A percentile compares a stretch with the other conserved stretches of the same genome.
Conservation (phyloP, 805 yeast species). For the Torulaspora microellipsoides region DNA sequence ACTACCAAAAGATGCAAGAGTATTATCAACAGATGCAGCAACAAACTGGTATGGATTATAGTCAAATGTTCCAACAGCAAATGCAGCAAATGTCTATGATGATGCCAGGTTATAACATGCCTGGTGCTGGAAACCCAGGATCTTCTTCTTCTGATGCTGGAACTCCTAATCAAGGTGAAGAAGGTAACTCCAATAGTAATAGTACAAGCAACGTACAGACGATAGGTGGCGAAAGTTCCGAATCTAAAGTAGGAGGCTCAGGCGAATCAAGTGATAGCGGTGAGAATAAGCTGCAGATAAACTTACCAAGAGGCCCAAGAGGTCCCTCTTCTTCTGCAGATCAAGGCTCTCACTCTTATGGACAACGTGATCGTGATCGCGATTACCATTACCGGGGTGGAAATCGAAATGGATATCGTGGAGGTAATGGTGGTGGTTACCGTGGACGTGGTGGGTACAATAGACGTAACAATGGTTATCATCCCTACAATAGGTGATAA, state of each 20-base stretch:
- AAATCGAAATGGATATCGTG: slow-evolving; percentile 15
- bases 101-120: slow-evolving; percentile 30
- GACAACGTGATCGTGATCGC: slow-evolving; percentile 24
- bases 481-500: slow-evolving; percentile 32
- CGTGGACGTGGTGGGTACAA: slow-evolving; percentile 27
- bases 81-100: slow-evolving; percentile 36
- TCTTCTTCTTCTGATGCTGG: slow-evolving; percentile 19
- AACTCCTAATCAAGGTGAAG: slow-evolving; percentile 21
- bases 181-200: slow-evolving; percentile 15
- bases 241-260: slow-evolving; percentile 3
- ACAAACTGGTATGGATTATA: slow-evolving; percentile 34
- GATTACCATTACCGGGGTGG: slow-evolving; percentile 19
- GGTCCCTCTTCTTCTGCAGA: slow-evolving; percentile 26
- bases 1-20: slow-evolving; percentile 58
- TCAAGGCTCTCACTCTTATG: slow-evolving; percentile 10
- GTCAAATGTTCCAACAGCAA: slow-evolving; percentile 34
- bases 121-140: slow-evolving; percentile 16
- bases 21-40: slow-evolving; percentile 38
- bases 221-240: slow-evolving; percentile 25
- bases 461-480: slow-evolving; percentile 29
- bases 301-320: slow-evolving; percentile 51
- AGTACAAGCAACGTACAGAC: slow-evolving; percentile 29
- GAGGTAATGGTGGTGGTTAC: slow-evolving; percentile 18
- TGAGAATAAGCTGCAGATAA: slow-evolving; percentile 33
- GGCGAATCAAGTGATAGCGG: slow-evolving; percentile 22